Percentiles rank a stretch among this genome's conserved stretches.
Evolutionary conservation across 768 basidiomycete species (phyloP).

Genomic region (Boletus sp.): DNA sequence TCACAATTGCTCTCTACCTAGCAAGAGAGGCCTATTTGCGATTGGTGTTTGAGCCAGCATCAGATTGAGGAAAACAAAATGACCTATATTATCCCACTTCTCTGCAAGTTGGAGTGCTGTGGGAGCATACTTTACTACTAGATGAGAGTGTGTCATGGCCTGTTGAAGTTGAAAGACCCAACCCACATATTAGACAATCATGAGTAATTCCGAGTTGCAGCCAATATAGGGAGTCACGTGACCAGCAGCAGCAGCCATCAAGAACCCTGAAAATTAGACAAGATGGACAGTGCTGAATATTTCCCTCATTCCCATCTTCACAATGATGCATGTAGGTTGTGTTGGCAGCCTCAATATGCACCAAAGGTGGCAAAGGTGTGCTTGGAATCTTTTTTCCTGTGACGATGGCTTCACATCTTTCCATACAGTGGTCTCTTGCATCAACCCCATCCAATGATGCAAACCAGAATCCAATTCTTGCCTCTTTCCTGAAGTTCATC

Average conservation of each 20-base stretch:
- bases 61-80: not conserved
- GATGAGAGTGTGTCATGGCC: slow-evolving; percentile 12
- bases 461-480: slow-evolving; percentile 91
- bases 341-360: slow-evolving; percentile 86
- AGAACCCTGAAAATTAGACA: not conserved
- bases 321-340: not conserved
- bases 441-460: slow-evolving; percentile 91
- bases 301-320: not conserved
- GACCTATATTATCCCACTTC: slow-evolving; percentile 90
- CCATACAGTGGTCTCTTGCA: slow-evolving; percentile 93
- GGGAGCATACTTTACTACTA: slow-evolving; percentile 46
- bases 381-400: slow-evolving; percentile 8
- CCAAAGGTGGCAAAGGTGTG: slow-evolving; percentile 89
- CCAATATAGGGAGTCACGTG: too few relatives aligned
- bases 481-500: slow-evolving; percentile 97
- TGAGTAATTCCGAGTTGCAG: too few relatives aligned
- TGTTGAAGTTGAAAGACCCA: too few relatives aligned
- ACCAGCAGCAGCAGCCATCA: not conserved
- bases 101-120: slow-evolving; percentile 83
- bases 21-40: slow-evolving; percentile 59
- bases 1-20: slow-evolving; percentile 49
- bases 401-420: not conserved
- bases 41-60: slow-evolving; percentile 3
- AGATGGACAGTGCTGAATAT: slow-evolving; percentile 20
- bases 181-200: too few relatives aligned